phyloP scores from a whole-genome alignment of 306 rosid species.

The Malus fusca region DNA sequence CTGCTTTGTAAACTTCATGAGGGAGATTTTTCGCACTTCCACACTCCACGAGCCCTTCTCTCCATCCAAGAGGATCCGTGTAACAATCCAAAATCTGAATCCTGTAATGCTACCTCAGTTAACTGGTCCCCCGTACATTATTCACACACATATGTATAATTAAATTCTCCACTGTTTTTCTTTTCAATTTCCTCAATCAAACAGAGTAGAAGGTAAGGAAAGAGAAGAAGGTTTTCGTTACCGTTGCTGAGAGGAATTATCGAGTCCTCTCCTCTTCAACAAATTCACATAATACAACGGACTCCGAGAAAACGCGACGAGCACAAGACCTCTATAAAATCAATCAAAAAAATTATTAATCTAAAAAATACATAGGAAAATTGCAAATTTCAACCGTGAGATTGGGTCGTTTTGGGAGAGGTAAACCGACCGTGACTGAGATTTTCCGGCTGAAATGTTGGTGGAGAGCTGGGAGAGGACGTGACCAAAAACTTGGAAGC shows the following conservation, averaged over 20 bases:
- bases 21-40: slow-evolving; percentile 20
- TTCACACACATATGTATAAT: background rate
- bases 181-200: background rate
- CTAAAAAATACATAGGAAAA: background rate
- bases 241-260: slow-evolving; percentile 49
- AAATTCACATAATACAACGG: slow-evolving; percentile 53
- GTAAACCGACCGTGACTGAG: slow-evolving; percentile 62
- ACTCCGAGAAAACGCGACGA: slow-evolving; percentile 64
- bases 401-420: background rate
- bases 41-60: slow-evolving; percentile 38
- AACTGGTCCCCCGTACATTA: background rate
- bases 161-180: background rate
- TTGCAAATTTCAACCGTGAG: slow-evolving; percentile 4
- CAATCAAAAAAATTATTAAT: background rate
- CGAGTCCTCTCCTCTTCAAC: slow-evolving; percentile 45
- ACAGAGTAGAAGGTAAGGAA: background rate
- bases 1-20: slow-evolving; percentile 26
- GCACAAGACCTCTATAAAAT: slow-evolving; percentile 49
- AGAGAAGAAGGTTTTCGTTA: slow-evolving; percentile 20
- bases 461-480: slow-evolving; percentile 55
- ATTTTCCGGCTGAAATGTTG: slow-evolving; percentile 49
- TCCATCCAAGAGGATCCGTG: slow-evolving; percentile 98
- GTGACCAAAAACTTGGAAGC: slow-evolving; percentile 48
- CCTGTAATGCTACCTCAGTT: slow-evolving; percentile 38
- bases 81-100: slow-evolving; percentile 86